These are phyloP conservation scores for Diplogelasinospora grovesii DNA, from an alignment of 495 filamentous ascomycete genomes.

Conservation along the genomic window DNA sequence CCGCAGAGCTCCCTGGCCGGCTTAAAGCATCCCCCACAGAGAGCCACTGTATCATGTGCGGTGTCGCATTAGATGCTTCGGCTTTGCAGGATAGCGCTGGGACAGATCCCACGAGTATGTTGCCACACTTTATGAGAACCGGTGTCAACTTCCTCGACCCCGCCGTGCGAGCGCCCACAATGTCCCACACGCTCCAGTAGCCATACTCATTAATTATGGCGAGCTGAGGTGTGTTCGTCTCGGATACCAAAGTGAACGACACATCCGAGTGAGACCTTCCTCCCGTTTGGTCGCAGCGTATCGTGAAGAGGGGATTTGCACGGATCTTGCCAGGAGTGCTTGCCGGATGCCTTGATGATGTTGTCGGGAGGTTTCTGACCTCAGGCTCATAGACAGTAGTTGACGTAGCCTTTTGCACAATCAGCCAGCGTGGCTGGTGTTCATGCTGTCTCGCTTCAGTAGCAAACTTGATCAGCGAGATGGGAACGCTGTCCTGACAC, in stretches of 20 bases:
- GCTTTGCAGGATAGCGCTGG: slow-evolving; percentile 9
- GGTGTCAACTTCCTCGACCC: slow-evolving; percentile 21
- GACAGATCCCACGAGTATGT: slow-evolving; percentile 13
- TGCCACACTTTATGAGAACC: slow-evolving; percentile 22
- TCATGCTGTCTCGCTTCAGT: slow-evolving; percentile 38
- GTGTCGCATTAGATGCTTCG: not conserved
- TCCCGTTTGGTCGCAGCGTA: slow-evolving; percentile 49
- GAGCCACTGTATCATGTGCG: slow-evolving; percentile 18
- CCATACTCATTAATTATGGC: slow-evolving; percentile 67
- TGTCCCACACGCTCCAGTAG: slow-evolving; percentile 70
- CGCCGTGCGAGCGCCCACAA: slow-evolving; percentile 31
- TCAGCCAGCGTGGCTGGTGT: slow-evolving; percentile 50
- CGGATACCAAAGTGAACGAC: slow-evolving; percentile 69
- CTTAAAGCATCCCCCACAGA: not conserved
- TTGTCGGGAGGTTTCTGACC: slow-evolving; percentile 20
- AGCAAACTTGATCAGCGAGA: slow-evolving; percentile 63
- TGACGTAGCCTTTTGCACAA: slow-evolving; percentile 50
- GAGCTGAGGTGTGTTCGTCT: slow-evolving; percentile 45
- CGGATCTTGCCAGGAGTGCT: slow-evolving; percentile 37
- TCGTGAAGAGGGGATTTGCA: slow-evolving; percentile 52
- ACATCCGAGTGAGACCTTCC: slow-evolving; percentile 61
- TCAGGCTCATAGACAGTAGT: slow-evolving; percentile 58
- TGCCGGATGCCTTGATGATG: slow-evolving; percentile 4
- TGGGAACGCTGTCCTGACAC: slow-evolving; percentile 48
- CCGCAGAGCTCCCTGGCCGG: slow-evolving; percentile 1